Percentiles rank a stretch among this genome's conserved stretches.
Evolutionary conservation across 768 basidiomycete species (phyloP).

Genomic region (Tulasnella sp.): DNA sequence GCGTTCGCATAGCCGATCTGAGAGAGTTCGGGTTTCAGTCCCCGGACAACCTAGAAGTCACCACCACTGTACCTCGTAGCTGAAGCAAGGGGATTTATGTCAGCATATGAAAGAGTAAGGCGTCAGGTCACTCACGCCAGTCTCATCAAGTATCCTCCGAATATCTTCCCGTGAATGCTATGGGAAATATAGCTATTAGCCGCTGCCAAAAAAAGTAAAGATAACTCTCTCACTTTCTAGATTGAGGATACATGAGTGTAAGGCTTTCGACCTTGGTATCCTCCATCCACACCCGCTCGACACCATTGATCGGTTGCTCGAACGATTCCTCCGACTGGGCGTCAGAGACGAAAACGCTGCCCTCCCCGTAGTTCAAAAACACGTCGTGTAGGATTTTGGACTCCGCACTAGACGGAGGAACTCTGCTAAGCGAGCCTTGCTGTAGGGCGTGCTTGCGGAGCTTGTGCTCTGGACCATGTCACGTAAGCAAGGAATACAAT

Average conservation of each 20-base stretch:
- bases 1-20: slow-evolving; percentile 67
- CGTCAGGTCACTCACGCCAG: slow-evolving; percentile 55
- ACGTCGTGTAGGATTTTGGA: slow-evolving; percentile 56
- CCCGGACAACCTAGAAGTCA: background rate
- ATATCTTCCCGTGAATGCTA: slow-evolving; percentile 73
- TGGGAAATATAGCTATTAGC: background rate
- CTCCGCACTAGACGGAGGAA: slow-evolving; percentile 63
- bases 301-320: slow-evolving; percentile 18
- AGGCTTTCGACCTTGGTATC: slow-evolving; percentile 58
- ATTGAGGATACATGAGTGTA: slow-evolving; percentile 77
- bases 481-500: background rate
- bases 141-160: slow-evolving; percentile 61
- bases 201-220: background rate
- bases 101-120: background rate
- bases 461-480: slow-evolving; percentile 40
- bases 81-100: background rate
- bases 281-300: slow-evolving; percentile 58
- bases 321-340: background rate
- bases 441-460: slow-evolving; percentile 41
- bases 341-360: background rate
- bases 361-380: slow-evolving; percentile 44
- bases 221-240: slow-evolving; percentile 49
- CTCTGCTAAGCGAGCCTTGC: slow-evolving; percentile 50
- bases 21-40: background rate
- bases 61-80: background rate